These are phyloP conservation scores for Flammula alnicola DNA, from an alignment of 1,284 basidiomycete genomes.

Conservation along the genomic window DNA sequence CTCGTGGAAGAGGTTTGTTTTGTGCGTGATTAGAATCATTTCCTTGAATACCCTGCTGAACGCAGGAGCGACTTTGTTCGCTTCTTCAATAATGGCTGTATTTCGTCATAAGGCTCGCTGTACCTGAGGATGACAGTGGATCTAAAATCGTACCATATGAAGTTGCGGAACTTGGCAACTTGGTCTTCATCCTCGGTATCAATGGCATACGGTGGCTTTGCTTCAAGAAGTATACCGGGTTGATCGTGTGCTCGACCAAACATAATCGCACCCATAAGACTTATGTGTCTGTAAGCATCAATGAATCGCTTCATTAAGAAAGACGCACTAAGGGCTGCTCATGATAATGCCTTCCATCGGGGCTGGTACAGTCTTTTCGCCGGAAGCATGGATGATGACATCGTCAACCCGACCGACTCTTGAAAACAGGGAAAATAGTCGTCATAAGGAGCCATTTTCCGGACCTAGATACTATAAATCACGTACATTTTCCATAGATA, in stretches of 20 bases:
- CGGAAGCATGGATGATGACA: constrained; percentile 54
- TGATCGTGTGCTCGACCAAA: constrained; percentile 39
- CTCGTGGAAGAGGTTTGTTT: constrained; percentile 37
- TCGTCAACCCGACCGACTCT: constrained; percentile 53
- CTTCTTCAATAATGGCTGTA: constrained; percentile 44
- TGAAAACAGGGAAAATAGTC: no score
- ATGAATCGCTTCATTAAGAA: background rate
- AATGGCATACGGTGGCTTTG: constrained; percentile 25
- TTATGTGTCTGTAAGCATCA: constrained; percentile 8
- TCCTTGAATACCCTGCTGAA: constrained; percentile 46
- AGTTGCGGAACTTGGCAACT: constrained; percentile 28
- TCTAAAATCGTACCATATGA: constrained; percentile 29
- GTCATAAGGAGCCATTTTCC: background rate
- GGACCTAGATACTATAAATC: background rate
- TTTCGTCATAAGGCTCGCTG: constrained; percentile 11
- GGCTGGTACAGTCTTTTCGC: constrained; percentile 47
- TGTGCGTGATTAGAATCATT: constrained; percentile 37
- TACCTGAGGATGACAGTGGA: background rate
- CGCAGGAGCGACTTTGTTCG: constrained; percentile 40
- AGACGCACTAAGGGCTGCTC: constrained; percentile 29
- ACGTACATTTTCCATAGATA: constrained; percentile 47
- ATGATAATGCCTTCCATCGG: constrained; percentile 36
- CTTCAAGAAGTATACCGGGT: constrained; percentile 37
- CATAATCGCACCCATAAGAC: constrained; percentile 36
- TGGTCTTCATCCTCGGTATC: constrained; percentile 28